Evolutionary conservation across 1,284 basidiomycete genomes (phyloP), one percentile per base, ranked within the genome.

Genomic region (Ustilago sp.): DNA sequence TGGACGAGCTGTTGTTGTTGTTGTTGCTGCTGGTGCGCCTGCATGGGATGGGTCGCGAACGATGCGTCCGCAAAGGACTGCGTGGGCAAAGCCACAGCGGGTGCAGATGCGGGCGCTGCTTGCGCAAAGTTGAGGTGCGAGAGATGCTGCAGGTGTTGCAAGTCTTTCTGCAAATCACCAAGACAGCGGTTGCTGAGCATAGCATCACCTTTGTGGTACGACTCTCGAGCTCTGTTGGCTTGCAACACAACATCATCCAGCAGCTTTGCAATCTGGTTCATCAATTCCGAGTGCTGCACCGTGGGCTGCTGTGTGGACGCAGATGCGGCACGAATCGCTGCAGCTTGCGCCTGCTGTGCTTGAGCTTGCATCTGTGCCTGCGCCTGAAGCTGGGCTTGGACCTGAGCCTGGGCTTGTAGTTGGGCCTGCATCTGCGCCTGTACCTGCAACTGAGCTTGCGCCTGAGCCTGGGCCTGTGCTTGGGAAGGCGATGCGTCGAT

Each of bases 191-290:
- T 80, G 60, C 80, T 81, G 45, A 68, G 63, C 41, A 62, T 66
- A 50, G 79, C 80, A 28, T 81, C 68, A 34, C 80, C 80, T 11
- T 79, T 70, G 48, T 68, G 67, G 69, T 81, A 82, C 5, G 75
- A 64, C 12, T 82, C 79, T 19, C 80, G 58, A 35, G 80, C 80
- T 8, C 67, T 70, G 38, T 74, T 74, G n/a, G 80, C 80, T 51
- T 81, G 77, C n/a, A 63, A 43, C 7, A 75, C 74, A 11, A 82
- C 80, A 31, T 77, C 66, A 36, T 82, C 80, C 9, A 82, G 56
- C 28, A 82, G 43, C 34, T 68, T 62, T 6, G 80, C 80, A 45
- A 82, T 80, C 64, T 79, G 74, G 13, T 71, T 63, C 61, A 79
- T 79, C 45, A 68, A 61, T 28, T 63, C 67, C 36, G 55, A 32